Evolutionary conservation across 2,329 filamentous ascomycete genomes (phyloP).

Genomic region (Ceratocystis cubensis): DNA sequence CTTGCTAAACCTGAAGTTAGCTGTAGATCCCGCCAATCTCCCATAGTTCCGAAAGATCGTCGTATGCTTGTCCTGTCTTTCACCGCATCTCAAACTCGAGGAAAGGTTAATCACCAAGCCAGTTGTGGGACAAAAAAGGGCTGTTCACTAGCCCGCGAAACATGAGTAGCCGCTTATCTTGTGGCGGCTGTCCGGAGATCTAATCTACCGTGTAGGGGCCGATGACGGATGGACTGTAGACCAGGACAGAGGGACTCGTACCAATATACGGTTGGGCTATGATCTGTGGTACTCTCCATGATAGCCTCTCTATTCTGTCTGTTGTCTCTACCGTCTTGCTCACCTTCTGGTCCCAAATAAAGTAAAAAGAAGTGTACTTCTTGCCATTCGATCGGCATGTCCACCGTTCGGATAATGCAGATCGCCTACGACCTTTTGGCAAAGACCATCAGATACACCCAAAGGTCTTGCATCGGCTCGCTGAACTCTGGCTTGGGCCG

Average conservation of each 20-base stretch:
- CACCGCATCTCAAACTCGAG: not conserved
- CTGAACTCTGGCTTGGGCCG: not conserved
- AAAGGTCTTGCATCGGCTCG: not conserved
- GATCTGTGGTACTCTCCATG: not conserved
- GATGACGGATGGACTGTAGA: not conserved
- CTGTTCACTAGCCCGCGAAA: not conserved
- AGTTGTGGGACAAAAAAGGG: not conserved
- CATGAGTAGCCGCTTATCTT: not conserved
- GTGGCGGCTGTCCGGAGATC: not conserved
- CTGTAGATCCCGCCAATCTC: not conserved
- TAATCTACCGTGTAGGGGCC: not conserved
- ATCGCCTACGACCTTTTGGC: not conserved
- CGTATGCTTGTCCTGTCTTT: not conserved
- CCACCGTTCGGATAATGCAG: not conserved
- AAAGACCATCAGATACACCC: not conserved
- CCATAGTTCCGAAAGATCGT: not conserved
- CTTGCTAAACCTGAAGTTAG: not conserved
- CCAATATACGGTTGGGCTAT: not conserved
- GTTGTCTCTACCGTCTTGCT: conserved; percentile 2
- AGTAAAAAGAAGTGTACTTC: not conserved
- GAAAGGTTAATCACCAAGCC: not conserved
- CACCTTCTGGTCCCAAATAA: not conserved
- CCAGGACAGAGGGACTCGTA: not conserved
- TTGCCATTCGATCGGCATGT: conserved; percentile 1
- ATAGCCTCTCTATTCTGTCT: not conserved